These are phyloP conservation scores for Hippophae rhamnoides DNA, from an alignment of 306 rosid genomes.

Conservation along the genomic window DNA sequence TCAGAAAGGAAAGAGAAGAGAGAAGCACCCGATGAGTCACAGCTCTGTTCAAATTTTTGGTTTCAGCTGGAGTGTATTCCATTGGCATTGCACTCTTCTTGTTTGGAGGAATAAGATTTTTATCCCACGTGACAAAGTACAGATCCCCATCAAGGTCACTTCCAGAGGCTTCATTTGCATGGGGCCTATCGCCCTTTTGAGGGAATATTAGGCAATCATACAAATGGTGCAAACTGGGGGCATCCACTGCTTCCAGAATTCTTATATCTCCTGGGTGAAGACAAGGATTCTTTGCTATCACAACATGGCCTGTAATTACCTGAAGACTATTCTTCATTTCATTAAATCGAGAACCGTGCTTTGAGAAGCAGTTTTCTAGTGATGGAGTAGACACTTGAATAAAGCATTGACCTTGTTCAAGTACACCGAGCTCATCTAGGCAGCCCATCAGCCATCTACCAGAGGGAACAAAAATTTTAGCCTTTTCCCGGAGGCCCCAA, in stretches of 20 bases:
- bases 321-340: constrained; percentile 37
- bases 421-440: constrained; percentile 58
- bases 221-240: constrained; percentile 60
- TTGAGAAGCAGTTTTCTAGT: constrained; percentile 64
- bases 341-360: constrained; percentile 66
- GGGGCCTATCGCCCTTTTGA: constrained; percentile 84
- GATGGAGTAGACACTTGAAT: constrained; percentile 69
- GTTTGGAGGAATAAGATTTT: constrained; percentile 69
- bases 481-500: constrained; percentile 82
- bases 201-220: constrained; percentile 83
- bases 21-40: constrained; percentile 35
- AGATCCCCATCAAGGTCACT: constrained; percentile 94
- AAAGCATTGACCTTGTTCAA: constrained; percentile 79
- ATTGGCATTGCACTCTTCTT: constrained; percentile 74
- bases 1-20: constrained; percentile 12
- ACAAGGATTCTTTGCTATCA: constrained; percentile 80
- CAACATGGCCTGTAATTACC: constrained; percentile 55
- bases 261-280: constrained; percentile 92
- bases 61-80: constrained; percentile 47
- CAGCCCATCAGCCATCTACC: constrained; percentile 92
- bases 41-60: constrained; percentile 16
- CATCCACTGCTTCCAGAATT: constrained; percentile 80
- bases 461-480: constrained; percentile 69
- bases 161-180: constrained; percentile 90
- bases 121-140: constrained; percentile 91